A percentile compares a stretch with the other conserved stretches of the same genome.
These are phyloP conservation scores for Talaromyces amestolkiae DNA, from an alignment of 2,329 filamentous ascomycete species.

Conservation along the genomic window DNA sequence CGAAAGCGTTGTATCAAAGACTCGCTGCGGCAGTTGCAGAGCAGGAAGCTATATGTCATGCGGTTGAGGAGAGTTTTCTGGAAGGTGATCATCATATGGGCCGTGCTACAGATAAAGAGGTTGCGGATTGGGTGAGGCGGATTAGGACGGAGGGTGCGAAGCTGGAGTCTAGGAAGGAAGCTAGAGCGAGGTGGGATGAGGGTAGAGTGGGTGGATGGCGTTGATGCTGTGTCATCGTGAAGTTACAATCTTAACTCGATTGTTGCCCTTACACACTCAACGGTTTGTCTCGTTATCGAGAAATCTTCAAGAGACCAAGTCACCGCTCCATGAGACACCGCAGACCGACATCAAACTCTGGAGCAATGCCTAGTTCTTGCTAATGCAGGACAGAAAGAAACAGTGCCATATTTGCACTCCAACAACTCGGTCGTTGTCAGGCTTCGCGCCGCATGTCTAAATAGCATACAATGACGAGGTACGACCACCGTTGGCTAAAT, in stretches of 20 bases:
- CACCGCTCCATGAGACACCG: background rate
- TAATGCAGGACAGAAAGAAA: background rate
- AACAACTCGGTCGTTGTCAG: background rate
- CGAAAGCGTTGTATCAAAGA: conserved; percentile 79
- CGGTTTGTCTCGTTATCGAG: background rate
- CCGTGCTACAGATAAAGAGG: conserved; percentile 73
- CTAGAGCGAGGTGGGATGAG: conserved; percentile 93
- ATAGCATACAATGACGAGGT: background rate
- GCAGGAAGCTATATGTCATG: conserved; percentile 75
- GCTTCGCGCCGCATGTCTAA: background rate
- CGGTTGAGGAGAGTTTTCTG: conserved; percentile 89
- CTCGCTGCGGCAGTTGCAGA: conserved; percentile 74
- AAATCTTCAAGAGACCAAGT: background rate
- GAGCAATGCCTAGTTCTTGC: background rate
- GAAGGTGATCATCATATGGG: conserved; percentile 55
- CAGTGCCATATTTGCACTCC: background rate
- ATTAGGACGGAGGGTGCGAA: conserved; percentile 77
- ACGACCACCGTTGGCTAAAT: background rate
- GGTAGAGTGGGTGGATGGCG: conserved; percentile 93
- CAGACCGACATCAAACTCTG: background rate
- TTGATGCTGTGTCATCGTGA: conserved; percentile 42
- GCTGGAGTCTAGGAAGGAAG: conserved; percentile 77
- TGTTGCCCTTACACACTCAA: no score
- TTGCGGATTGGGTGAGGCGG: conserved; percentile 76
- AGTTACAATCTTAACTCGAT: background rate